Conservation (phyloP, 2,329 filamentous ascomycete genomes). For the Chaetomiaceae sp. region DNA sequence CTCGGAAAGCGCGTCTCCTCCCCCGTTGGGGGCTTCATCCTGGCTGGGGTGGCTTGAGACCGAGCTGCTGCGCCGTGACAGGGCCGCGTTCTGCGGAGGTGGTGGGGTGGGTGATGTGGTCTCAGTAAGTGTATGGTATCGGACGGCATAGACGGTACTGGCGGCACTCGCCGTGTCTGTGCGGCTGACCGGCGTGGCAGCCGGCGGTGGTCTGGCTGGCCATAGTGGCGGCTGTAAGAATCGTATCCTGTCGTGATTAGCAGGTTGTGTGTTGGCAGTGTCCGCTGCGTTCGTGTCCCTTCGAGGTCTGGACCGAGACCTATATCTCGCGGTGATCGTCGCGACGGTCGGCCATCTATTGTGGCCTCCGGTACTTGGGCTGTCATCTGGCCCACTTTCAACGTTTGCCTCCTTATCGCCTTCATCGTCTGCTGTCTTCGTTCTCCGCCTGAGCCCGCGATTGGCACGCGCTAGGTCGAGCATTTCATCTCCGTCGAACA, state of each 20-base stretch:
- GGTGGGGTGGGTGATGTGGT: constrained; percentile 43
- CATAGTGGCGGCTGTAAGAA: constrained; percentile 48
- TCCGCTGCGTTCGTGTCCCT: constrained; percentile 14
- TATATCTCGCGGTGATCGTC: constrained; percentile 37
- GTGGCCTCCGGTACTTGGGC: constrained; percentile 27
- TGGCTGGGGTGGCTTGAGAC: constrained; percentile 24
- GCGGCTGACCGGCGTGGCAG: constrained; percentile 54
- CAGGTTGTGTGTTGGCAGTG: constrained; percentile 17
- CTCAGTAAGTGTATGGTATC: constrained; percentile 56
- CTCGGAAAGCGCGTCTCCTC: constrained; percentile 6
- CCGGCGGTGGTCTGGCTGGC: constrained; percentile 52
- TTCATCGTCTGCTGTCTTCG: constrained; percentile 31
- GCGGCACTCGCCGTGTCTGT: constrained; percentile 60
- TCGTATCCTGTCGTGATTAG: constrained; percentile 26
- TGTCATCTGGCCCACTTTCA: constrained; percentile 13
- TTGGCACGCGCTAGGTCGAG: constrained; percentile 58
- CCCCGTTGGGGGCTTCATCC: constrained; percentile 12
- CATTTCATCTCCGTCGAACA: constrained; percentile 94
- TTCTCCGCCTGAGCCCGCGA: constrained; percentile 39
- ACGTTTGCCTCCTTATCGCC: constrained; percentile 26
- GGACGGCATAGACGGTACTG: constrained; percentile 58
- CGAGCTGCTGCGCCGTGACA: constrained; percentile 35
- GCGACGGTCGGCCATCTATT: constrained; percentile 39
- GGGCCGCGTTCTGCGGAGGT: constrained; percentile 17
- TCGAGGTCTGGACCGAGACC: constrained; percentile 27